Base-by-base conservation (phyloP, 2,329 filamentous ascomycete genomes). In the Erysiphe pulchra region DNA sequence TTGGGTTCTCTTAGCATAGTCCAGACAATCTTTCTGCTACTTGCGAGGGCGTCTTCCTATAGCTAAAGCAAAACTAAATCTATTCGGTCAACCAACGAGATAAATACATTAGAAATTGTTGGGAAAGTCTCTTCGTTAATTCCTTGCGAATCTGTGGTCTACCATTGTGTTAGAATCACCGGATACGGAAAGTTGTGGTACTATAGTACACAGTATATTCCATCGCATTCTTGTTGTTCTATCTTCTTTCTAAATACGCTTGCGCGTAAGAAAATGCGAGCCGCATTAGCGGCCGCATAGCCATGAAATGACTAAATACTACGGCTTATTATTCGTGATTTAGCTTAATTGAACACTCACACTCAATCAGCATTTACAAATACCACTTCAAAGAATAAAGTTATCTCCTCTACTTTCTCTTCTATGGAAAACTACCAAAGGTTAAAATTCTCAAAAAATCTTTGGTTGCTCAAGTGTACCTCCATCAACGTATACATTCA, bases 181-280 rank as follows among this genome's bases (percentile, higher is more conserved):
- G 39, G 39, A 12, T n/a, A n/a, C 6, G 20, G 20, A 24, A 38
- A 38, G 16, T 38, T 38, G 36, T 38, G n/a, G 36, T 38, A 38
- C 36, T n/a, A n/a, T 17, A 38, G 36, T 38, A n/a, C 2, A 38
- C 36, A 38, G 16, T 17, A 3, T 38, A 9, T 9, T 38, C 16
- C 6, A 9, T n/a, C 16, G 9, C 16, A n/a, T 38, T 38, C 14
- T 38, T 38, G n/a, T 38, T 38, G 13, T 38, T 57, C 50, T 55
- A 51, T 48, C 36, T 38, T 17, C 36, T 38, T 4, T 38, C 4
- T 8, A 2, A 2, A 2, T 14, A 17, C n/a, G 13, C 36, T n/a
- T 9, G 16, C 16, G 36, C 36, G 36, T 38, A 17, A 17, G 36
- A 38, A 17, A 9, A n/a, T n/a, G 13, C 36, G 36, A 38, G 36